Conservation (phyloP, 2,329 filamentous ascomycete genomes). For the Emericellopsis atlantica region DNA sequence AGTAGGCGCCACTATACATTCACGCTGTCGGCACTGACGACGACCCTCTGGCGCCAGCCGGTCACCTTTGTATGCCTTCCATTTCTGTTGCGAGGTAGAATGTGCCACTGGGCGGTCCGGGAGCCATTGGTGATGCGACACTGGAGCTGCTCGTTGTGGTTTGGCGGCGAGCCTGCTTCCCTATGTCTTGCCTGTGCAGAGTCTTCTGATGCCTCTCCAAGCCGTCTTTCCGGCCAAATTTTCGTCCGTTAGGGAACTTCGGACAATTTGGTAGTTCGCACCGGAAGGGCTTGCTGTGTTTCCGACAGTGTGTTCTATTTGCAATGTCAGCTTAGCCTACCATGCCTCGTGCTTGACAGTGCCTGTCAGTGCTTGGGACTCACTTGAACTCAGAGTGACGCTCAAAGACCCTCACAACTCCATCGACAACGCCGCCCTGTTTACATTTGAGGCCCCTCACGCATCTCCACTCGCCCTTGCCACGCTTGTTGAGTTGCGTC, state of each 20-base stretch:
- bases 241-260: constrained; percentile 26
- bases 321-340: not conserved
- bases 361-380: not conserved
- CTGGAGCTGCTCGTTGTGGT: too few relatives aligned
- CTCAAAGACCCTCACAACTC: constrained; percentile 23
- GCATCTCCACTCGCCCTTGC: constrained; percentile 24
- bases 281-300: constrained; percentile 27
- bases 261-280: constrained; percentile 24
- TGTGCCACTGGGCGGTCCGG: too few relatives aligned
- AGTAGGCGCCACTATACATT: too few relatives aligned
- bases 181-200: not conserved
- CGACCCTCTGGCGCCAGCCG: too few relatives aligned
- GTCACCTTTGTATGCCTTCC: too few relatives aligned
- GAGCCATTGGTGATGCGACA: too few relatives aligned
- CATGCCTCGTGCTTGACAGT: not conserved
- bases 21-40: too few relatives aligned
- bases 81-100: too few relatives aligned
- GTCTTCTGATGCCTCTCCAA: constrained; percentile 20
- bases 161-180: not conserved
- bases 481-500: constrained; percentile 23
- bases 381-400: constrained; percentile 28
- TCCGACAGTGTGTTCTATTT: constrained; percentile 27
- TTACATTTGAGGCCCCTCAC: constrained; percentile 20
- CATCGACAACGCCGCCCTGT: constrained; percentile 24
- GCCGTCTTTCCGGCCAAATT: constrained; percentile 26